These are phyloP conservation scores for Monosporozyma servazzii DNA, from an alignment of 805 yeast genomes.

Conservation along the genomic window DNA sequence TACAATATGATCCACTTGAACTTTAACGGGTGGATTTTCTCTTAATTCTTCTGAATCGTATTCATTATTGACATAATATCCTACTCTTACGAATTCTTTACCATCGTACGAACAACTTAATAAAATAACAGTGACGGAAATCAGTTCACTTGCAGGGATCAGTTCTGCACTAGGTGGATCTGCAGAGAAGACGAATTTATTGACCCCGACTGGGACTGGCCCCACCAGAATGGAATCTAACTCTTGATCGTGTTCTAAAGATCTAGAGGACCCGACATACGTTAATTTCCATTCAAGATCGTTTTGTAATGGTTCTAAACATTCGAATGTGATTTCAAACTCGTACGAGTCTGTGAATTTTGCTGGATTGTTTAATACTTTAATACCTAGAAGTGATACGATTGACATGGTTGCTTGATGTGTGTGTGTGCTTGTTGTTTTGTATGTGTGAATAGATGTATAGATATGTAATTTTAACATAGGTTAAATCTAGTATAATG, in stretches of 20 bases:
- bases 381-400: constrained; percentile 83
- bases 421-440: background rate
- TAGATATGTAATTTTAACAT: too few species aligned
- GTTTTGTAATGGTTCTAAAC: constrained; percentile 73
- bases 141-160: constrained; percentile 92
- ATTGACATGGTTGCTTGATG: constrained; percentile 57
- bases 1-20: constrained; percentile 87
- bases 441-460: background rate
- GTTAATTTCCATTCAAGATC: constrained; percentile 97
- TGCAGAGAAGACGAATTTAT: constrained; percentile 84
- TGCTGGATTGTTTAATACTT: constrained; percentile 91
- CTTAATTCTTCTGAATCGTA: constrained; percentile 88
- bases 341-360: constrained; percentile 88
- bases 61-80: constrained; percentile 95
- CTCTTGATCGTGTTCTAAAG: constrained; percentile 94
- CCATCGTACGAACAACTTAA: constrained; percentile 90
- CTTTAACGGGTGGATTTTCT: constrained; percentile 88
- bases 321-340: constrained; percentile 95
- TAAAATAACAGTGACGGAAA: constrained; percentile 87
- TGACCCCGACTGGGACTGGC: constrained; percentile 96
- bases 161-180: constrained; percentile 95
- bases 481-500: too few species aligned
- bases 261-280: constrained; percentile 91
- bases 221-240: constrained; percentile 95
- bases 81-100: constrained; percentile 92